phyloP scores from a whole-genome alignment of 108 stramenopile genomes.

The Schizochytrium sp. region DNA sequence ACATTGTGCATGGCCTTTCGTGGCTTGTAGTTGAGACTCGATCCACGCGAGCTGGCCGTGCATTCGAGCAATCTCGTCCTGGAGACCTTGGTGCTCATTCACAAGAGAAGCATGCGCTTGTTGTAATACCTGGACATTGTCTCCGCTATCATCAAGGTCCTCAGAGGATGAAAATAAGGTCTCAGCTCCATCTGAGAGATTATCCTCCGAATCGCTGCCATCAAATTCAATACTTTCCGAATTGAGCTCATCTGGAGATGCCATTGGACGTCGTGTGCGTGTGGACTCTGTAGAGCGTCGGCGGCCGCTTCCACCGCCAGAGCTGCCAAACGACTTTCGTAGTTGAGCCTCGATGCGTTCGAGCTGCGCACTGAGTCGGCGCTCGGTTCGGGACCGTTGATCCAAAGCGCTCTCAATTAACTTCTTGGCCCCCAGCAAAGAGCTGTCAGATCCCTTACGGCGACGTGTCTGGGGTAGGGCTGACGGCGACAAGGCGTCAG shows the following conservation, averaged over 20 bases:
- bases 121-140: slow-evolving; percentile 4
- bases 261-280: not conserved
- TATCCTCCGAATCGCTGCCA: not conserved
- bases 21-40: slow-evolving; percentile 43
- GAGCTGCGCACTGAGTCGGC: slow-evolving; percentile 54
- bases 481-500: not conserved
- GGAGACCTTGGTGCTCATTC: slow-evolving; percentile 40
- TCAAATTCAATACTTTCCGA: not conserved
- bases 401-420: slow-evolving; percentile 13
- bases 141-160: not conserved
- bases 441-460: slow-evolving; percentile 59
- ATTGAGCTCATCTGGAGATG: not conserved
- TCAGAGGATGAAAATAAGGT: slow-evolving; percentile 1
- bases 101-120: slow-evolving; percentile 22
- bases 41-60: slow-evolving; percentile 59
- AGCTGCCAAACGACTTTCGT: slow-evolving; percentile 26
- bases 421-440: slow-evolving; percentile 49
- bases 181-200: not conserved
- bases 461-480: not conserved
- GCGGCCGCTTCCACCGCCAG: not conserved
- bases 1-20: slow-evolving; percentile 55
- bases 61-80: slow-evolving; percentile 42
- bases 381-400: slow-evolving; percentile 19
- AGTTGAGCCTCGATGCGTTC: slow-evolving; percentile 51
- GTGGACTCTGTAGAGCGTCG: not conserved